phyloP scores from a whole-genome alignment of 352 stramenopile genomes.

The Pythium sukuiense region DNA sequence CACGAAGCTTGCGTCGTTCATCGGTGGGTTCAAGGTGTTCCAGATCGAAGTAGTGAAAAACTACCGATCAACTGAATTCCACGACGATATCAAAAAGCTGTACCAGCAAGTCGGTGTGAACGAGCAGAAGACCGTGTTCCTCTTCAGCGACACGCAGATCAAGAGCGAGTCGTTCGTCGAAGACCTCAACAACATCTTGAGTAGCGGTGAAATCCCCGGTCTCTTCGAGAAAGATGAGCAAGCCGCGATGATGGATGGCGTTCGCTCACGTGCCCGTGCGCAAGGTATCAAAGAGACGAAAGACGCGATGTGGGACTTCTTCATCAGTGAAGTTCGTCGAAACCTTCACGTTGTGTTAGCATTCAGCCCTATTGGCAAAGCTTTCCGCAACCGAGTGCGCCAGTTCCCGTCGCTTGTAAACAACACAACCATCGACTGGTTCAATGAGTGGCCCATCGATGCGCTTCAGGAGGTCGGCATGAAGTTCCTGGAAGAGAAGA shows the following conservation, averaged over 20 bases:
- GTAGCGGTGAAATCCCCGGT: slow-evolving; percentile 89
- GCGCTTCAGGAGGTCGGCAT: slow-evolving; percentile 91
- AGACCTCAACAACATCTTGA: slow-evolving; percentile 93
- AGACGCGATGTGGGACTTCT: slow-evolving; percentile 91
- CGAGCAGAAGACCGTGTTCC: slow-evolving; percentile 87
- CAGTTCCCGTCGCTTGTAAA: slow-evolving; percentile 94
- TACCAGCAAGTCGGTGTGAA: slow-evolving; percentile 78
- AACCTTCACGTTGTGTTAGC: slow-evolving; percentile 93
- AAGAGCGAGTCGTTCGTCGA: slow-evolving; percentile 93
- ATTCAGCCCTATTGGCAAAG: slow-evolving; percentile 91
- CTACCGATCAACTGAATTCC: slow-evolving; percentile 90
- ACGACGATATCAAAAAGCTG: slow-evolving; percentile 93
- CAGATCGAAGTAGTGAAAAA: slow-evolving; percentile 95
- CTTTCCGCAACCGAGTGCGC: slow-evolving; percentile 78
- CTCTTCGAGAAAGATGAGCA: slow-evolving; percentile 93
- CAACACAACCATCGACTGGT: slow-evolving; percentile 94
- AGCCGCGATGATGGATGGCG: slow-evolving; percentile 77
- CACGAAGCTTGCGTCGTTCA: slow-evolving; percentile 87
- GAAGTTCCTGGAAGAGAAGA: slow-evolving; percentile 92
- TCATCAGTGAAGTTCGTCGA: slow-evolving; percentile 88
- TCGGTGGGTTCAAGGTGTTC: slow-evolving; percentile 88
- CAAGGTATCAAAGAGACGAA: slow-evolving; percentile 88
- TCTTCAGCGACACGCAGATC: slow-evolving; percentile 95
- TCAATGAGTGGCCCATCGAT: slow-evolving; percentile 91
- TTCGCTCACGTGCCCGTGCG: slow-evolving; percentile 61